A percentile compares a stretch with the other conserved stretches of the same genome.
phyloP scores from a whole-genome alignment of 768 basidiomycete species.

The Trametes cingulata region DNA sequence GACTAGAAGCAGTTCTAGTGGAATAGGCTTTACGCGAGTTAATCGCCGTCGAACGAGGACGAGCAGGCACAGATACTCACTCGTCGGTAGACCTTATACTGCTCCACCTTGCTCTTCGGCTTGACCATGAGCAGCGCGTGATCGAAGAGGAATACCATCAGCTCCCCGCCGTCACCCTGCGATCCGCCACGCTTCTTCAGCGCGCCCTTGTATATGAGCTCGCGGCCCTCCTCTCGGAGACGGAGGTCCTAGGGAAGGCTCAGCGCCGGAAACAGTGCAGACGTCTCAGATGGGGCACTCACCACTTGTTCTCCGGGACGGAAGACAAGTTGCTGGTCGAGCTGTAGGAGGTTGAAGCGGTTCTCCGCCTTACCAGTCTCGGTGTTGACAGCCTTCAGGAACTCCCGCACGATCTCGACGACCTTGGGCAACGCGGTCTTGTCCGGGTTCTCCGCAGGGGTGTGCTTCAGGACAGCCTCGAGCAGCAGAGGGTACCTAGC shows the following conservation, averaged over 20 bases:
- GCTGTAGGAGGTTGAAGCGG: slow-evolving; percentile 90
- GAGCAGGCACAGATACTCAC: slow-evolving; percentile 46
- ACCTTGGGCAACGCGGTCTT: slow-evolving; percentile 76
- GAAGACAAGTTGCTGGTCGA: slow-evolving; percentile 90
- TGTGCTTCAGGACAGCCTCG: slow-evolving; percentile 90
- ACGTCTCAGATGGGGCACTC: too few species aligned
- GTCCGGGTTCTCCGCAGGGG: slow-evolving; percentile 87
- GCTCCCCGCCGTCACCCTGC: slow-evolving; percentile 79
- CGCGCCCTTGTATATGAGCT: slow-evolving; percentile 88
- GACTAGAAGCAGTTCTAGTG: slow-evolving; percentile 87
- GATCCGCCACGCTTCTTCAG: slow-evolving; percentile 81
- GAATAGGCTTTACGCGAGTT: slow-evolving; percentile 72
- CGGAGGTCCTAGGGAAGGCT: slow-evolving; percentile 67
- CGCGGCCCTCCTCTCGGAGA: slow-evolving; percentile 82
- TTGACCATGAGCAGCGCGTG: slow-evolving; percentile 96
- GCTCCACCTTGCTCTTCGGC: slow-evolving; percentile 88
- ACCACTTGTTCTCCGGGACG: slow-evolving; percentile 90
- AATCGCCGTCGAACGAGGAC: neutral
- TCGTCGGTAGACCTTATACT: slow-evolving; percentile 89
- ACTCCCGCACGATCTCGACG: slow-evolving; percentile 73
- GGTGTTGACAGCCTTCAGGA: slow-evolving; percentile 84
- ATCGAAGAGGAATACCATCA: slow-evolving; percentile 94
- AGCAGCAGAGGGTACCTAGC: slow-evolving; percentile 95
- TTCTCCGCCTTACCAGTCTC: slow-evolving; percentile 97
- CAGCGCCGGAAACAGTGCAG: neutral